Percentiles rank a stretch among this genome's conserved stretches.
These are phyloP conservation scores for Clonostachys solani DNA, from an alignment of 2,329 filamentous ascomycete genomes.

Conservation along the genomic window DNA sequence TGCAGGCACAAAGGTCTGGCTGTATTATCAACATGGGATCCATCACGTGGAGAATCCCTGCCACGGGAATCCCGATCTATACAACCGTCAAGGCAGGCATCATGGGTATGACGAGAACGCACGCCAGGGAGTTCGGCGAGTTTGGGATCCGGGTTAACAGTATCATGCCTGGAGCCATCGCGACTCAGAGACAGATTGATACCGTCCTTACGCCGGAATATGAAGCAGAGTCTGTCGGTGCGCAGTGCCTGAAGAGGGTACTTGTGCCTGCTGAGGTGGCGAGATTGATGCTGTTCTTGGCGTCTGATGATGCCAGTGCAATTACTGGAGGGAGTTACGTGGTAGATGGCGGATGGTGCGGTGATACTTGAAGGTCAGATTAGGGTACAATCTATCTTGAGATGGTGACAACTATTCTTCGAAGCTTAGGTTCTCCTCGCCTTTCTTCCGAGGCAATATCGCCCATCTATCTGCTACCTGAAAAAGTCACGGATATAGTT, in stretches of 20 bases:
- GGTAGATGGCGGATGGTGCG: constrained; percentile 23
- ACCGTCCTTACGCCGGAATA: constrained; percentile 37
- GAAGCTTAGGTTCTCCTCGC: too few species aligned
- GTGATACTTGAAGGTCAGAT: too few species aligned
- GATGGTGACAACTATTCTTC: too few species aligned
- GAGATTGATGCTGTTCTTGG: constrained; percentile 37
- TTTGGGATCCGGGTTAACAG: constrained; percentile 41
- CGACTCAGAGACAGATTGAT: constrained; percentile 35
- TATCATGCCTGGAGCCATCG: constrained; percentile 43
- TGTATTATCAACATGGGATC: constrained; percentile 50
- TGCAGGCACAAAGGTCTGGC: constrained; percentile 38
- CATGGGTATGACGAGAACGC: constrained; percentile 50
- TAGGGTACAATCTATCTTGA: too few species aligned
- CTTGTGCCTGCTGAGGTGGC: constrained; percentile 37
- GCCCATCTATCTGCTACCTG: too few species aligned
- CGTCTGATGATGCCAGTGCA: constrained; percentile 38
- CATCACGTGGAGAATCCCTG: constrained; percentile 39
- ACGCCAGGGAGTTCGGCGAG: constrained; percentile 47
- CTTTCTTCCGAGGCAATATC: too few species aligned
- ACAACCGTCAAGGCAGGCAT: constrained; percentile 49
- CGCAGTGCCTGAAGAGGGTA: constrained; percentile 36
- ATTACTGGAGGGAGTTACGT: constrained; percentile 35
- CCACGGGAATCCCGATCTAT: constrained; percentile 38
- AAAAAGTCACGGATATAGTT: too few species aligned
- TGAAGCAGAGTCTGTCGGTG: constrained; percentile 26